Percentiles rank a stretch among this genome's conserved stretches.
These are phyloP conservation scores for Mediolabrus comicus DNA, from an alignment of 108 stramenopile species.

Conservation along the genomic window DNA sequence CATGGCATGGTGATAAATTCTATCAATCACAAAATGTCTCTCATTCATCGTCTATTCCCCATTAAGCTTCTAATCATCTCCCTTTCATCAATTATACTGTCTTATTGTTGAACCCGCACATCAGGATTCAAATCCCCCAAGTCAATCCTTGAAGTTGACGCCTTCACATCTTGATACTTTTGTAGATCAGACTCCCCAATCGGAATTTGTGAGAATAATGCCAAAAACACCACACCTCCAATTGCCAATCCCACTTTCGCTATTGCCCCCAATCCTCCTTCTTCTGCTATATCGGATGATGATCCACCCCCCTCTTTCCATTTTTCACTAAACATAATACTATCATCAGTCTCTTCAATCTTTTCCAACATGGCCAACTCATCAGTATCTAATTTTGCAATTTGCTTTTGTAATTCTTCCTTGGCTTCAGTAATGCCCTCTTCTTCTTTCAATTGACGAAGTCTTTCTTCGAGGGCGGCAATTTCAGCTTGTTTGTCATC, in stretches of 20 bases:
- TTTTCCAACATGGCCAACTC: slow-evolving; percentile 6
- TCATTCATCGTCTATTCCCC: too few relatives aligned
- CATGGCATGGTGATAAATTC: too few relatives aligned
- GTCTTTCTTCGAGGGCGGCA: slow-evolving; percentile 35
- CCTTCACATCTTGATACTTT: slow-evolving; percentile 38
- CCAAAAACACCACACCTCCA: slow-evolving; percentile 27
- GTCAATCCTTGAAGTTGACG: slow-evolving; percentile 33
- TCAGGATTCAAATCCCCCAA: slow-evolving; percentile 48
- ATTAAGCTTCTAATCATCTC: neutral
- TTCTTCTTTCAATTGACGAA: slow-evolving; percentile 29
- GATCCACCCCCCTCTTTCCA: slow-evolving; percentile 29
- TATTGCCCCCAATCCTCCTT: slow-evolving; percentile 1
- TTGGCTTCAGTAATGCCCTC: neutral
- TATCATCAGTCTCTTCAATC: slow-evolving; percentile 31
- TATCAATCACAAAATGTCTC: too few relatives aligned
- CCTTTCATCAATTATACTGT: neutral
- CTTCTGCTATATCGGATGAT: neutral
- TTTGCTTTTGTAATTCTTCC: neutral
- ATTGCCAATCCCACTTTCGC: slow-evolving; percentile 24
- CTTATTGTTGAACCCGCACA: slow-evolving; percentile 13
- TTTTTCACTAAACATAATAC: slow-evolving; percentile 43
- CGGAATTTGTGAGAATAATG: slow-evolving; percentile 33
- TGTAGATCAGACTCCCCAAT: slow-evolving; percentile 33
- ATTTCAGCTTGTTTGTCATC: slow-evolving; percentile 46
- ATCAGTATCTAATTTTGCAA: neutral